These are phyloP conservation scores for Aotearoamyces nothofagi DNA, from an alignment of 2,329 filamentous ascomycete species.

Conservation along the genomic window DNA sequence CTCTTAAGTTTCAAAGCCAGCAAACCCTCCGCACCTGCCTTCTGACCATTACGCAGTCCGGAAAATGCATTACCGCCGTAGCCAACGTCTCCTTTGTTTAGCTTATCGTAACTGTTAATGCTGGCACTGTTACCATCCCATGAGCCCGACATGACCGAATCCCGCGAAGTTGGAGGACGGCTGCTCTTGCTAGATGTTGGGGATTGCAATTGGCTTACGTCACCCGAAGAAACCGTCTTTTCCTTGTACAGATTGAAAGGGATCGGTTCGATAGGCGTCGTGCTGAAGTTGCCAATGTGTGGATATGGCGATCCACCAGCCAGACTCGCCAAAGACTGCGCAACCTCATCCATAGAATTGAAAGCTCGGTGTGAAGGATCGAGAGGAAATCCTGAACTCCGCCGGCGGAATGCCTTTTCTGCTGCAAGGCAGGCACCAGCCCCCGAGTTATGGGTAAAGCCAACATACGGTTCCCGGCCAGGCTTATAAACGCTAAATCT, in stretches of 20 bases:
- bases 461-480: slow-evolving; percentile 32
- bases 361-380: slow-evolving; percentile 14
- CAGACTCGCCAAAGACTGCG: slow-evolving; percentile 11
- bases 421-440: slow-evolving; percentile 34
- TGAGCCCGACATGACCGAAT: slow-evolving; percentile 12
- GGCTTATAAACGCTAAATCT: slow-evolving; percentile 76
- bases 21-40: slow-evolving; percentile 44
- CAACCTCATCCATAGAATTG: slow-evolving; percentile 16
- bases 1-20: slow-evolving; percentile 54
- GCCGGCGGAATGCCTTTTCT: slow-evolving; percentile 42
- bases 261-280: slow-evolving; percentile 30
- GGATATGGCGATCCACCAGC: slow-evolving; percentile 9
- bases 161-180: slow-evolving; percentile 14
- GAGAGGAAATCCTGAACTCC: slow-evolving; percentile 33
- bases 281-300: slow-evolving; percentile 13
- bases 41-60: slow-evolving; percentile 22
- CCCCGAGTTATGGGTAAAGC: slow-evolving; percentile 10
- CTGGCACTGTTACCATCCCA: slow-evolving; percentile 12
- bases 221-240: slow-evolving; percentile 4
- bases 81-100: slow-evolving; percentile 47
- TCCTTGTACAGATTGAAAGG: slow-evolving; percentile 25
- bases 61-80: slow-evolving; percentile 42
- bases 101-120: slow-evolving; percentile 44
- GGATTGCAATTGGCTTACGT: slow-evolving; percentile 16
- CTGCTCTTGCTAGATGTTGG: slow-evolving; percentile 18